A percentile compares a stretch with the other conserved stretches of the same genome.
phyloP scores from a whole-genome alignment of 495 filamentous ascomycete species.

The Neurospora sp. region DNA sequence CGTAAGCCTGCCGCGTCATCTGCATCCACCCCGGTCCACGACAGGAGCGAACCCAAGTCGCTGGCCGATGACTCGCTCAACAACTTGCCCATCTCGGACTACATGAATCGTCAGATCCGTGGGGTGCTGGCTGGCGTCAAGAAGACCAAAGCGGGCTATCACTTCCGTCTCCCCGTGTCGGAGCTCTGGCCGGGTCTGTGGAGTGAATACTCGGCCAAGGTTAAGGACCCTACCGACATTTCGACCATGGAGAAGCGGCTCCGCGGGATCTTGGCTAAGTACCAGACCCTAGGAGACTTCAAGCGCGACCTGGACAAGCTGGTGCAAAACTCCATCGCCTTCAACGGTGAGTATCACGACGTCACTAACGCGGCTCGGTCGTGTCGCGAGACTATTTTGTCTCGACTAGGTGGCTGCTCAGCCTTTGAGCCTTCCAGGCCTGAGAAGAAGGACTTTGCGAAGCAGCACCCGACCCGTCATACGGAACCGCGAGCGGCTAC shows the following conservation, averaged over 20 bases:
- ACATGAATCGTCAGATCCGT: slow-evolving; percentile 36
- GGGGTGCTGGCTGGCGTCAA: slow-evolving; percentile 59
- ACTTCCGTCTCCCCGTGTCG: slow-evolving; percentile 66
- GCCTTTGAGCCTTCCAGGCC: slow-evolving; percentile 38
- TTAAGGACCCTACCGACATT: slow-evolving; percentile 75
- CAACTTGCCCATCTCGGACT: slow-evolving; percentile 31
- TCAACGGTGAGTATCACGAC: slow-evolving; percentile 71
- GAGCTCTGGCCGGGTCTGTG: slow-evolving; percentile 38
- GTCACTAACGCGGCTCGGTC: slow-evolving; percentile 53
- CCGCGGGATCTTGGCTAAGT: slow-evolving; percentile 53
- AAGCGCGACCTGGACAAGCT: slow-evolving; percentile 64
- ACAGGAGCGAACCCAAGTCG: slow-evolving; percentile 6
- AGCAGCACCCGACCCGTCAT: slow-evolving; percentile 40
- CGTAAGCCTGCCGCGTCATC: background rate
- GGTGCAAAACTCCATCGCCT: slow-evolving; percentile 60
- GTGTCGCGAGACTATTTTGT: slow-evolving; percentile 50
- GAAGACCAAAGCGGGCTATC: slow-evolving; percentile 63
- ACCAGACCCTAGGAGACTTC: slow-evolving; percentile 53
- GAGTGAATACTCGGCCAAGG: slow-evolving; percentile 58
- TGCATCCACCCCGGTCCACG: background rate
- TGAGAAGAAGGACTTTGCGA: slow-evolving; percentile 43
- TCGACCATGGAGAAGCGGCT: slow-evolving; percentile 70
- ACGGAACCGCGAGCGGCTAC: slow-evolving; percentile 29
- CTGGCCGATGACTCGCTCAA: slow-evolving; percentile 18
- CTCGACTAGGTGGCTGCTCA: slow-evolving; percentile 43